Base-by-base conservation (phyloP, 768 basidiomycete genomes). In the Asterophora lycoperdoides region DNA sequence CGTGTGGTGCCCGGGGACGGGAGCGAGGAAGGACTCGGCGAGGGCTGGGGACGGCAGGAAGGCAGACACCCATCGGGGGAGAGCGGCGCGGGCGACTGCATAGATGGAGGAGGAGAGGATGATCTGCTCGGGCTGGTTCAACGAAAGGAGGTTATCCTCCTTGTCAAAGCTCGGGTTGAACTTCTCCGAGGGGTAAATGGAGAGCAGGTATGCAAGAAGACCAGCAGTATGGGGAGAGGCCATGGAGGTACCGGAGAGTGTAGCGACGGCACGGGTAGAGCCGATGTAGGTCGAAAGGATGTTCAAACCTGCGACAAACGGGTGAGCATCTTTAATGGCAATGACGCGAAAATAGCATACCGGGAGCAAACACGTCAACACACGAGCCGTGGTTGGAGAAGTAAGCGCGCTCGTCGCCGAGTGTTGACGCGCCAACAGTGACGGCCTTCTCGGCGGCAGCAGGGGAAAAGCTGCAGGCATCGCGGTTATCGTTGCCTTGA, bases 191-290 rank as follows among this genome's bases (percentile, higher is more conserved):
- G 87, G 88, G 70, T 93, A 88, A 60, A 95, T 78, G 19, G 91
- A 93, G 50, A 98, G 80, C 54, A 93, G 78, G 77, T 98, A 98
- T 10, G 94, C 94, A 44, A 91, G 71, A 46, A 96, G 70, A 56
- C 95, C 95, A 49, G 89, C 89, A 36, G 80, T 83, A 71, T 95
- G 93, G 39, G 95, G 95, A 6, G 89, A 89, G 11, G 94, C 93
- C 93, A 96, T 96, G 13, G 89, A 92, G 7, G 92, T 93, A 36
- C 92, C 92, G 1, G 89, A 92, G 56, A 96, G 80, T 8, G 84
- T 89, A 58, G 83, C 80, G 41, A 74, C 75, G n/a, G 88, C 79
- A 4, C 53, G 62, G 50, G 63, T 65, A 51, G 79, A 76, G 28
- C 83, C 83, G 51, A 77, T 91, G 74, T 82, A 96, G 46, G 90